Evolutionary conservation across 768 basidiomycete genomes (phyloP), one percentile per base, ranked within the genome.

Genomic region (Suillus subluteus): DNA sequence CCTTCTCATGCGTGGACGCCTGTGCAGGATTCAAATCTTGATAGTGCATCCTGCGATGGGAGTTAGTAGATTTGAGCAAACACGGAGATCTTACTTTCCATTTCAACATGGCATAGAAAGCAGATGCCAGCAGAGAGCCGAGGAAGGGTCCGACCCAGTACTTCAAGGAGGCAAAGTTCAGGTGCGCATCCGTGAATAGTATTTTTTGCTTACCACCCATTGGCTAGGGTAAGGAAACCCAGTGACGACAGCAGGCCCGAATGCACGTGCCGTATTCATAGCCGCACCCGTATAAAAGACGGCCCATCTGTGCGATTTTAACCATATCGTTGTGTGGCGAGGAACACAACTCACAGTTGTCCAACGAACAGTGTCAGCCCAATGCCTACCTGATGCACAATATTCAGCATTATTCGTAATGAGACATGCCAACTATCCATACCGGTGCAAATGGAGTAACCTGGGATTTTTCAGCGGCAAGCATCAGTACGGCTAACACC

Each of bases 91-190:
- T 32, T 23, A 78, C 80, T 68, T 67, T 83, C 82, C 71, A 78
- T 73, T 91, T 91, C 66, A 91, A 81, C 23, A 83, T 67, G 41
- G 81, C 73, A 73, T 91, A 93, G 70, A 91, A 82, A 7, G 72
- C 81, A 18, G 85, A 80, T 40, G 79, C 88, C 11, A 92, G 80
- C 12, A 92, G 73, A 6, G 88, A 82, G 38, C 91, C 91, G 26
- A 92, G 79, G 63, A 84, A 84, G 0, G 90, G 90, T 46, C 91
- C 91, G 11, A 91, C 76, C 90, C 89, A 90, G 71, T 90, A 90
- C 87, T 90, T 65, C 16, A 32, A 18, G 69, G 26, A 38, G 46
- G 66, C 67, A 59, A 30, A 37, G 58, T 48, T 32, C 35, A 13
- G 44, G n/a, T 66, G 37, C 38, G 52, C 35, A 12, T 13, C 26